Evolutionary conservation across 768 basidiomycete genomes (phyloP).

Genomic region (Trametes punicea): DNA sequence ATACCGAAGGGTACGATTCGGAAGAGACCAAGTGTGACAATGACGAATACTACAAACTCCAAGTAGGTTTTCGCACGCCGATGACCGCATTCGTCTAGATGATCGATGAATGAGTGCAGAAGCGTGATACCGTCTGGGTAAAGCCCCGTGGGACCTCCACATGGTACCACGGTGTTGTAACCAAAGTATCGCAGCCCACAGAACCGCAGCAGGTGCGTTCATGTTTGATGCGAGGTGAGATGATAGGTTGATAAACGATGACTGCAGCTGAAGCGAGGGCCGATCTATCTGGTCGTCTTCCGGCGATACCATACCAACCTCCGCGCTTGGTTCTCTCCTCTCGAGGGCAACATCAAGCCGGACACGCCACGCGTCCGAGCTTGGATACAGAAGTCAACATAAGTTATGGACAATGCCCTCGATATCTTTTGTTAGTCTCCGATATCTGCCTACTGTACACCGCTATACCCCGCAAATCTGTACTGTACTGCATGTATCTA

Average conservation of each 20-base stretch:
- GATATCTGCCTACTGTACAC: not conserved
- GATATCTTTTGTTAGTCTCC: not conserved
- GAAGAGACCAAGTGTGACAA: slow-evolving; percentile 5
- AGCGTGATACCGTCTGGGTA: slow-evolving; percentile 13
- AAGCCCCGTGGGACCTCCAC: slow-evolving; percentile 6
- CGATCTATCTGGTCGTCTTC: slow-evolving; percentile 22
- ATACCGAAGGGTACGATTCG: slow-evolving; percentile 5
- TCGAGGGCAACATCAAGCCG: slow-evolving; percentile 31
- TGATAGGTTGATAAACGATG: not conserved
- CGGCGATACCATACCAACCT: slow-evolving; percentile 20
- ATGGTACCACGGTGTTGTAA: slow-evolving; percentile 14
- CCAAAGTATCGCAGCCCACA: slow-evolving; percentile 3
- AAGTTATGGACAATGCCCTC: not conserved
- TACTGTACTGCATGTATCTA: not conserved
- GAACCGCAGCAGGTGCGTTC: not conserved
- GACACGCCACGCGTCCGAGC: slow-evolving; percentile 27
- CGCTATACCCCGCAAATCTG: not conserved
- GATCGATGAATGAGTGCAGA: not conserved
- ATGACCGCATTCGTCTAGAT: not conserved
- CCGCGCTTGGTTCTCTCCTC: slow-evolving; percentile 24
- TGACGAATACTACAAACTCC: not conserved
- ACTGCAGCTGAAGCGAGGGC: slow-evolving; percentile 1
- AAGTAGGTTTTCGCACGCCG: slow-evolving; percentile 6
- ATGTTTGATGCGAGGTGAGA: not conserved
- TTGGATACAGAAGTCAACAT: slow-evolving; percentile 15